phyloP scores from a whole-genome alignment of 331 rosid genomes.

The Stylosanthes scabra region DNA sequence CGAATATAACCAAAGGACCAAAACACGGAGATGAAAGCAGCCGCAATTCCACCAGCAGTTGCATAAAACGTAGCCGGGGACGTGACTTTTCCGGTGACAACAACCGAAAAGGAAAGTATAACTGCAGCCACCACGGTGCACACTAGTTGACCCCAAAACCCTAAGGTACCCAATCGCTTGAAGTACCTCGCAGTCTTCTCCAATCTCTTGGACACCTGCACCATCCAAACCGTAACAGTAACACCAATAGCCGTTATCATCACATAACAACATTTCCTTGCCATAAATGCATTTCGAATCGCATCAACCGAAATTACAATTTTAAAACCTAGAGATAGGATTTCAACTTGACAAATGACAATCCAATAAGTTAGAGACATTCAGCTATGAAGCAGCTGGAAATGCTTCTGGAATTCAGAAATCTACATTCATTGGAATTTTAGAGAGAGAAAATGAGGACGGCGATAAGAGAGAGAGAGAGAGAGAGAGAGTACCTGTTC shows the following conservation, averaged over 20 bases:
- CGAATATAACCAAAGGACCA: slow-evolving; percentile 98
- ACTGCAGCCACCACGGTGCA: slow-evolving; percentile 93
- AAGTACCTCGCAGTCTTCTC: slow-evolving; percentile 89
- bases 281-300: not conserved
- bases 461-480: not conserved
- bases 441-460: not conserved
- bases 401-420: slow-evolving; percentile 1
- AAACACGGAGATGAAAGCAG: slow-evolving; percentile 89
- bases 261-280: slow-evolving; percentile 5
- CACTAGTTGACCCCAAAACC: slow-evolving; percentile 97
- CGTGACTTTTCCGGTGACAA: slow-evolving; percentile 77
- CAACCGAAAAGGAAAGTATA: slow-evolving; percentile 88
- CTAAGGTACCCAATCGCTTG: slow-evolving; percentile 89
- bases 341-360: slow-evolving; percentile 1
- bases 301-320: not conserved
- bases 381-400: not conserved
- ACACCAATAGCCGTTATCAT: slow-evolving; percentile 2
- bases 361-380: slow-evolving; percentile 22
- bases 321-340: slow-evolving; percentile 40
- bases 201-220: slow-evolving; percentile 87
- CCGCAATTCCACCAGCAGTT: slow-evolving; percentile 91
- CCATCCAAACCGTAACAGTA: slow-evolving; percentile 33
- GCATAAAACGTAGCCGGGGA: slow-evolving; percentile 95
- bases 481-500: slow-evolving; percentile 60
- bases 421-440: not conserved